Evolutionary conservation across 2,329 filamentous ascomycete species (phyloP).

Genomic region (Talaromyces sp.): DNA sequence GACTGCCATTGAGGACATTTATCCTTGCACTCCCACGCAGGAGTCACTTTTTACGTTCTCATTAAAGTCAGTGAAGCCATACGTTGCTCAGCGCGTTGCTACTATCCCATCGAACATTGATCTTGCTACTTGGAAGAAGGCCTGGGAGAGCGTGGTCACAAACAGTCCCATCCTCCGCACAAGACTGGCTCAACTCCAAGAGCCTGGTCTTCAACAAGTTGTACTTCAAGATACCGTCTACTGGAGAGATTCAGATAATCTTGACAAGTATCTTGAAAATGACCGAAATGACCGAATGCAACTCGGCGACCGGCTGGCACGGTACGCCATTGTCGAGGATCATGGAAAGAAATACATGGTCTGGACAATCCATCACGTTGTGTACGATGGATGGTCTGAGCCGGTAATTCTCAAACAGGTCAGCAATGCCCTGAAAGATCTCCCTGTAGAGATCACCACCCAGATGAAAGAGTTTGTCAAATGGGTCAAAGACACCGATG

Average conservation of each 20-base stretch:
- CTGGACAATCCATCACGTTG: slow-evolving; percentile 55
- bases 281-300: slow-evolving; percentile 34
- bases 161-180: slow-evolving; percentile 51
- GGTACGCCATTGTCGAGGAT: slow-evolving; percentile 37
- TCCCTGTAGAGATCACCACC: slow-evolving; percentile 18
- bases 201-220: slow-evolving; percentile 40
- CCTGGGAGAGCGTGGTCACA: slow-evolving; percentile 48
- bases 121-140: slow-evolving; percentile 42
- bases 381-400: slow-evolving; percentile 55
- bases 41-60: slow-evolving; percentile 51
- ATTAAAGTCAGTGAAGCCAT: slow-evolving; percentile 46
- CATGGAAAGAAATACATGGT: slow-evolving; percentile 44
- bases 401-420: slow-evolving; percentile 41
- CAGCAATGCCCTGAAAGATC: slow-evolving; percentile 27
- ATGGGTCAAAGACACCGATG: slow-evolving; percentile 49
- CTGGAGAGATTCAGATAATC: slow-evolving; percentile 33
- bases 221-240: slow-evolving; percentile 35
- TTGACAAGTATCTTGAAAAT: slow-evolving; percentile 30
- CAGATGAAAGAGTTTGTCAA: slow-evolving; percentile 54
- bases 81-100: slow-evolving; percentile 49
- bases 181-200: slow-evolving; percentile 42
- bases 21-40: slow-evolving; percentile 46
- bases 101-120: slow-evolving; percentile 40
- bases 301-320: slow-evolving; percentile 39
- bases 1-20: slow-evolving; percentile 42